Base-by-base conservation (phyloP, 2,329 filamentous ascomycete species). In the Colletotrichum sp. region DNA sequence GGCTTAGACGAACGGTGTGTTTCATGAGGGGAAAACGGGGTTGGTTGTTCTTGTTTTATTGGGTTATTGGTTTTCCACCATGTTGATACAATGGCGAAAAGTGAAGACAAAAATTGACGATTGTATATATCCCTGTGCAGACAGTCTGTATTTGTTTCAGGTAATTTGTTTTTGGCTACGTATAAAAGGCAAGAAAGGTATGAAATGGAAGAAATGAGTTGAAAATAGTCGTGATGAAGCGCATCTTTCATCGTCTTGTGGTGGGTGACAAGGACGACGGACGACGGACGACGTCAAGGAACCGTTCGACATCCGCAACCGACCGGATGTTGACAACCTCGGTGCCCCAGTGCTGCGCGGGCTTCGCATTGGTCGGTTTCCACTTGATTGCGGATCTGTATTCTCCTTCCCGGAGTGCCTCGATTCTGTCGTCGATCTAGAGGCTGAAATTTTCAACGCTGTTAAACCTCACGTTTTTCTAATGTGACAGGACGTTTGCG, bases 71-170 rank as follows among this genome's bases (percentile, higher is more conserved):
- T 52, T 52, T 52, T 52, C 43, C n/a, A 52, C 3, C 43, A 21
- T 18, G 24, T 55, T 68, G 24, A 16, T 24, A 67, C 32, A 43
- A 48, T 18, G 72, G 67, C 59, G 68, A 71, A 60, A 74, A 39
- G 43, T 48, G 39, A 65, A 71, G 67, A 59, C 32, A 57, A 66
- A 74, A 71, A 64, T 59, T 30, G 72, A 66, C 34, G 67, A 59
- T 65, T 71, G 43, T 74, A 71, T 60, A 60, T 71, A 71, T 52
- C 61, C 34, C 43, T 34, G 72, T 66, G 63, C 36, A 66, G 21
- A 43, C 43, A 52, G 43, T 48, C 21, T 43, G 18, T 43, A 43
- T n/a, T 43, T 52, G 43, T 52, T 52, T 52, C n/a, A 52, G 43
- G 43, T 21, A 52, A 6, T 52, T 48, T 52, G n/a, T 52, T 52